Conservation (phyloP, 352 stramenopile species). For the Globisporangium nagaii region DNA sequence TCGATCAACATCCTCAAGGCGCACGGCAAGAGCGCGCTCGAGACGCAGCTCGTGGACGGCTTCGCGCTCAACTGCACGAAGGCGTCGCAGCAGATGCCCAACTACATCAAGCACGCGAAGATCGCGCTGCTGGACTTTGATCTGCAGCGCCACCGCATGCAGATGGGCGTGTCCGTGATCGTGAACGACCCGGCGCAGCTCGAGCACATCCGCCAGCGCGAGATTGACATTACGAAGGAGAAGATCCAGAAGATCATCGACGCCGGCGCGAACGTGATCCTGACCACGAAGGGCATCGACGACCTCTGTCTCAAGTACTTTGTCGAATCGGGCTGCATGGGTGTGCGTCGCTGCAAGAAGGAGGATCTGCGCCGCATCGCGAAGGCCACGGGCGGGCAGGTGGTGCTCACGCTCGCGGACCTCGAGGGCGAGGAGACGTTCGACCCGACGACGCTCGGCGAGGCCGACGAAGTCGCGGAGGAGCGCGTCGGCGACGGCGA, state of each 20-base stretch:
- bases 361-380: constrained; percentile 98
- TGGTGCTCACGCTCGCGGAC: constrained; percentile 97
- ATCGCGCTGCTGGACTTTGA: constrained; percentile 99
- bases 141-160: constrained; percentile 97
- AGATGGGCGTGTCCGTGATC: constrained; percentile 93
- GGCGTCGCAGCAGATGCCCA: constrained; percentile 98
- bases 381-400: constrained; percentile 96
- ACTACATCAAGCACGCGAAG: constrained; percentile 89
- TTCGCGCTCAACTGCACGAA: constrained; percentile 98
- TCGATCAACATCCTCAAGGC: constrained; percentile 99
- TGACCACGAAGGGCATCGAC: constrained; percentile 99
- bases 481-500: constrained; percentile 98
- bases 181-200: constrained; percentile 94
- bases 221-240: constrained; percentile 99
- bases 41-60: constrained; percentile 90
- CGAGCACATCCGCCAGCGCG: constrained; percentile 97
- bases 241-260: constrained; percentile 99
- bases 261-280: constrained; percentile 96
- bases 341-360: constrained; percentile 95
- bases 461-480: constrained; percentile 92
- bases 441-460: constrained; percentile 90
- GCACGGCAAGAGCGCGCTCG: constrained; percentile 85
- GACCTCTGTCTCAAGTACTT: constrained; percentile 99
- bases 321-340: constrained; percentile 97
- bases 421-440: constrained; percentile 98